Percentiles rank a stretch among this genome's conserved stretches.
These are phyloP conservation scores for Elaeis oleifera DNA, from an alignment of 202 grass and related monocot species.

Conservation along the genomic window DNA sequence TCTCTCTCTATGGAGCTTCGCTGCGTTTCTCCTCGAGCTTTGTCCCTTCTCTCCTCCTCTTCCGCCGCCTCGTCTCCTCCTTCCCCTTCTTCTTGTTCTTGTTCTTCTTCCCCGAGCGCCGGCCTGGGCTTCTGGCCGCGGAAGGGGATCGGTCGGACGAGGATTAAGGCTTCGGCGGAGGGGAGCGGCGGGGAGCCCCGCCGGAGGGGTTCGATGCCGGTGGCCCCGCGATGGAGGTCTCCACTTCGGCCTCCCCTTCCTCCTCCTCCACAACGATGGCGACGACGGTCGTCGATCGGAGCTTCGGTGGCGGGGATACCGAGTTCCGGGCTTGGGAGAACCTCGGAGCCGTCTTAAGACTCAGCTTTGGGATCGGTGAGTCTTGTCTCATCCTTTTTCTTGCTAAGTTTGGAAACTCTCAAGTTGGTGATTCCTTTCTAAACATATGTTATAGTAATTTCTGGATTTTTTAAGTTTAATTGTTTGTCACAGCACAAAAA, in stretches of 20 bases:
- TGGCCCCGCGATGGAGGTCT: constrained; percentile 26
- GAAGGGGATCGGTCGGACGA: constrained; percentile 5
- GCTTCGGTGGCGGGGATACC: constrained; percentile 41
- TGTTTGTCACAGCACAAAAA: background rate
- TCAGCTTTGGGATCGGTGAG: constrained; percentile 78
- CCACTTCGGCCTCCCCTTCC: constrained; percentile 7
- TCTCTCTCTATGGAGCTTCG: constrained; percentile 28
- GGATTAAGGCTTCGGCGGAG: constrained; percentile 26
- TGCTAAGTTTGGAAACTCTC: background rate
- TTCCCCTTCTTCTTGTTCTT: background rate
- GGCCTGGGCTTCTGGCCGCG: constrained; percentile 2
- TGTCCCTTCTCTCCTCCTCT: constrained; percentile 23
- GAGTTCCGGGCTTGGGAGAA: constrained; percentile 76
- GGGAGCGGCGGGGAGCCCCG: constrained; percentile 12
- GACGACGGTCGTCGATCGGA: constrained; percentile 16
- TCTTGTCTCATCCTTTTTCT: background rate
- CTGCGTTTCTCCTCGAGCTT: constrained; percentile 21
- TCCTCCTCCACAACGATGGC: background rate
- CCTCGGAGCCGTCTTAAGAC: constrained; percentile 63
- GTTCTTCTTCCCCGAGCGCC: background rate
- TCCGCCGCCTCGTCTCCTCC: constrained; percentile 15
- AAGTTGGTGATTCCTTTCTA: background rate
- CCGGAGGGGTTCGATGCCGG: constrained; percentile 7
- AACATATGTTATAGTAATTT: background rate
- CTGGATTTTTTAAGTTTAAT: too few species aligned